Evolutionary conservation across 768 basidiomycete genomes (phyloP).

Genomic region (Calocera viscosa): DNA sequence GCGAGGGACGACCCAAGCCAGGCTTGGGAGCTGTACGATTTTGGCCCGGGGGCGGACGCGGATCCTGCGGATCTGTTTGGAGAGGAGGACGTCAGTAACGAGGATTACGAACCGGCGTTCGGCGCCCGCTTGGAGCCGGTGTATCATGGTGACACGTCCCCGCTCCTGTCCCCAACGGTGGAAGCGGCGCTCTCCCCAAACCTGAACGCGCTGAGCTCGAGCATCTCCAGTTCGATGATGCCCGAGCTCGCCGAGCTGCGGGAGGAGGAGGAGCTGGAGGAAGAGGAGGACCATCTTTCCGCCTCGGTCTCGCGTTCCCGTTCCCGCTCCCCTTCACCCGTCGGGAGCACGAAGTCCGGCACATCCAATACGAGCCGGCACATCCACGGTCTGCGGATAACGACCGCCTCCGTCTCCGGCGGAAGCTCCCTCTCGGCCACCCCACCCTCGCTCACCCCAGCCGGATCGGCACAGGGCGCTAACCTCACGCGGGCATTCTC

Average conservation of each 20-base stretch:
- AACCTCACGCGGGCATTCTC: not conserved
- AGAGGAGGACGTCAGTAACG: not conserved
- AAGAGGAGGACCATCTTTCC: not conserved
- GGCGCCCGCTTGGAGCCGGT: constrained; percentile 9
- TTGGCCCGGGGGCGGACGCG: constrained; percentile 18
- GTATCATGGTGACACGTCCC: constrained; percentile 11
- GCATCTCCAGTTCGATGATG: not conserved
- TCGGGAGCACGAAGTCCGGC: not conserved
- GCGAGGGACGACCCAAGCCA: constrained; percentile 33
- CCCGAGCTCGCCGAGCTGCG: constrained; percentile 11
- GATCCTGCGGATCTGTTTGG: not conserved
- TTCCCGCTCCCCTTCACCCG: not conserved
- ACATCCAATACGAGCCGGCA: not conserved
- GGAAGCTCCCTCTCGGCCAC: not conserved
- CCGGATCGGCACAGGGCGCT: not conserved
- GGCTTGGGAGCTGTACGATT: constrained; percentile 13
- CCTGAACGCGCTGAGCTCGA: not conserved
- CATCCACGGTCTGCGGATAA: not conserved
- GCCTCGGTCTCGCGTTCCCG: not conserved
- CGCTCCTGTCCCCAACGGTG: constrained; percentile 1
- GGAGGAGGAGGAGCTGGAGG: constrained; percentile 14
- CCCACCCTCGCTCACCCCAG: not conserved
- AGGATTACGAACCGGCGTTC: constrained; percentile 24
- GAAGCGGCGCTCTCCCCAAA: not conserved
- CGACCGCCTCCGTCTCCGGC: not conserved